Conservation (phyloP, 495 filamentous ascomycete species). For the Xylaria scruposa region DNA sequence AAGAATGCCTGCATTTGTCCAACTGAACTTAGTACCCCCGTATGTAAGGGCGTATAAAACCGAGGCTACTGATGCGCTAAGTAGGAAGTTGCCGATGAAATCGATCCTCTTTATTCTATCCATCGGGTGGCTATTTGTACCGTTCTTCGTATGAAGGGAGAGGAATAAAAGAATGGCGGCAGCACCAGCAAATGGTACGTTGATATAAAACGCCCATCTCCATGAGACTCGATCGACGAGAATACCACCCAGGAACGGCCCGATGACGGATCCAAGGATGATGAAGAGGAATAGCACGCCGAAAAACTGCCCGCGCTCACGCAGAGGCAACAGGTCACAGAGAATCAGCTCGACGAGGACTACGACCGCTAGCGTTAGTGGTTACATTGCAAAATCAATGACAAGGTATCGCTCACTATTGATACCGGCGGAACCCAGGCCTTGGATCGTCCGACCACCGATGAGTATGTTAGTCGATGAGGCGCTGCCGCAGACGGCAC, state of each 20-base stretch:
- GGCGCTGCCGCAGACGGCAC: background rate
- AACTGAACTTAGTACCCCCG: slow-evolving; percentile 37
- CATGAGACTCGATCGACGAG: slow-evolving; percentile 65
- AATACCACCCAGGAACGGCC: slow-evolving; percentile 68
- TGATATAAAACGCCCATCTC: slow-evolving; percentile 88
- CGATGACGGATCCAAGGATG: slow-evolving; percentile 69
- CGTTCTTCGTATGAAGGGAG: slow-evolving; percentile 46
- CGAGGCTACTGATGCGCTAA: slow-evolving; percentile 41
- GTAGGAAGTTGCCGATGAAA: slow-evolving; percentile 38
- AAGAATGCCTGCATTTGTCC: slow-evolving; percentile 36
- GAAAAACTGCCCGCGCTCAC: slow-evolving; percentile 63
- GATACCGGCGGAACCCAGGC: slow-evolving; percentile 1
- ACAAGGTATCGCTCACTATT: background rate
- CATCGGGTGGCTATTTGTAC: background rate
- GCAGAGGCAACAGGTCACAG: slow-evolving; percentile 76
- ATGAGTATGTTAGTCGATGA: background rate
- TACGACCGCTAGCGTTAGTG: background rate
- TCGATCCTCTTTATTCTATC: slow-evolving; percentile 32
- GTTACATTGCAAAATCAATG: background rate
- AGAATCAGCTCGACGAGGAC: slow-evolving; percentile 45
- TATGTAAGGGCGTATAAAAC: slow-evolving; percentile 43
- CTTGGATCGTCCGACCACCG: background rate
- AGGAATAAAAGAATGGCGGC: slow-evolving; percentile 66
- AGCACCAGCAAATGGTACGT: slow-evolving; percentile 73
- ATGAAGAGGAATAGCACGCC: slow-evolving; percentile 44